phyloP scores from a whole-genome alignment of 2,329 filamentous ascomycete species.

The Botrytis byssoidea region DNA sequence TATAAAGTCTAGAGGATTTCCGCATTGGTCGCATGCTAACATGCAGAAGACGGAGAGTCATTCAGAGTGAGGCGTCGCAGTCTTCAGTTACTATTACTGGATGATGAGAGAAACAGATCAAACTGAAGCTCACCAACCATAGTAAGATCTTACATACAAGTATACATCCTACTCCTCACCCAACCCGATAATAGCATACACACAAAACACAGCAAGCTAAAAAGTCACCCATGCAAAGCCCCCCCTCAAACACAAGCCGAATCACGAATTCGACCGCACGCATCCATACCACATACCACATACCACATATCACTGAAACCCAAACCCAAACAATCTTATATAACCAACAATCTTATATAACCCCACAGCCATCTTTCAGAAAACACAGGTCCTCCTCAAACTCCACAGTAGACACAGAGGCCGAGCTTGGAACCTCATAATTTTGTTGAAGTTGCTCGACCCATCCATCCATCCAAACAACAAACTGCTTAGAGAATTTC shows the following conservation, averaged over 20 bases:
- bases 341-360: background rate
- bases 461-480: too few relatives aligned
- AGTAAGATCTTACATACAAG: background rate
- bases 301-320: too few relatives aligned
- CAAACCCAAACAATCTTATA: background rate
- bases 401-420: background rate
- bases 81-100: background rate
- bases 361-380: too few relatives aligned
- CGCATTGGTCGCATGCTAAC: background rate
- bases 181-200: background rate
- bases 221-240: background rate
- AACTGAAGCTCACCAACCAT: background rate
- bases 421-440: too few relatives aligned
- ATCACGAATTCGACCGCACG: background rate
- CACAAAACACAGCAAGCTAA: background rate
- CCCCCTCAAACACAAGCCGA: background rate
- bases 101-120: background rate
- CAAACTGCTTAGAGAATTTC: too few relatives aligned
- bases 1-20: background rate
- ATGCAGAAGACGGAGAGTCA: background rate
- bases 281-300: background rate
- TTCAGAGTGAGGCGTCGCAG: background rate
- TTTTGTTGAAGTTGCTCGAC: too few relatives aligned
- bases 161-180: accelerated
- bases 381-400: too few relatives aligned